A percentile compares a stretch with the other conserved stretches of the same genome.
Conservation (phyloP, 345 rosid genomes). For the Populus pruinosa region DNA sequence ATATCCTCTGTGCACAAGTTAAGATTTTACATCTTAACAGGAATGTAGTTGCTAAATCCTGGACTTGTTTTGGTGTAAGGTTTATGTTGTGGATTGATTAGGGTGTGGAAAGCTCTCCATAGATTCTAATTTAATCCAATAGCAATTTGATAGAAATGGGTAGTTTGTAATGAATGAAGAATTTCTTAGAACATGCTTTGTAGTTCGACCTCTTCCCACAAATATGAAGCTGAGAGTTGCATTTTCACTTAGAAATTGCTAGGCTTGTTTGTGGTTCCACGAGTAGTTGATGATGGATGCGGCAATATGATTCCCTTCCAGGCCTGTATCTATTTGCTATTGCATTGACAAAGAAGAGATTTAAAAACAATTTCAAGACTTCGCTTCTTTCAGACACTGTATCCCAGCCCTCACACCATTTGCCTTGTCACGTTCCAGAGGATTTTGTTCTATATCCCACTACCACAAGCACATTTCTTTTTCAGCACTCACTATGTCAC, state of each 20-base stretch:
- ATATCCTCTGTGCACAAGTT: background rate
- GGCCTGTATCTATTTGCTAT: background rate
- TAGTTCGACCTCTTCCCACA: background rate
- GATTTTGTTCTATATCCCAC: background rate
- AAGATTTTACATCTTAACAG: background rate
- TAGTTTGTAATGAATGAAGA: too few relatives aligned
- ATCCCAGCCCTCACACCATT: too few relatives aligned
- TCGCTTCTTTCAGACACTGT: background rate
- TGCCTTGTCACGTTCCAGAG: too few relatives aligned
- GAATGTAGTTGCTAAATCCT: background rate
- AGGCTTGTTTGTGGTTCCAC: background rate
- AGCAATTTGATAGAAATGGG: too few relatives aligned
- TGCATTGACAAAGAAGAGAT: background rate
- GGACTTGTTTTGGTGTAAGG: background rate
- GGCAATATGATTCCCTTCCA: background rate
- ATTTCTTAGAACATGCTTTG: background rate
- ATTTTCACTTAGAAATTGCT: background rate
- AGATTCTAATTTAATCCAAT: background rate
- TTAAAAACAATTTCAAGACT: background rate
- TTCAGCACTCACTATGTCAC: background rate
- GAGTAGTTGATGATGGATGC: background rate
- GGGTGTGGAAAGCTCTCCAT: background rate
- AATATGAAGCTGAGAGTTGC: background rate
- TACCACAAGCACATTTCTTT: background rate
- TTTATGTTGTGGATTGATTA: background rate